These are phyloP conservation scores for Phytophthora niederhauseri DNA, from an alignment of 352 stramenopile species.

Conservation along the genomic window DNA sequence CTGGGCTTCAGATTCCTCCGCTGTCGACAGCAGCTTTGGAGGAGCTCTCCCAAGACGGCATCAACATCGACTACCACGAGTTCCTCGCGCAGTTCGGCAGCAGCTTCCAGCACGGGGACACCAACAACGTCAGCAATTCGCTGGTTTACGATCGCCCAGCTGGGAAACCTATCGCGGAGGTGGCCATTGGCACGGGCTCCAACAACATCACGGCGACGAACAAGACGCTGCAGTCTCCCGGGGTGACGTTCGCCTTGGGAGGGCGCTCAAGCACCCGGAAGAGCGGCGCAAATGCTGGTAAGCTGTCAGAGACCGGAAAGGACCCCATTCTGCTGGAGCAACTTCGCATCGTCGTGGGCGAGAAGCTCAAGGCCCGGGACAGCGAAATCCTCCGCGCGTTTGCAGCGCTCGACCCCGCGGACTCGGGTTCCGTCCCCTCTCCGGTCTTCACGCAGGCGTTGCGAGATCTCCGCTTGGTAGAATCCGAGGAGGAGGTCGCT, in stretches of 20 bases:
- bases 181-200: slow-evolving; percentile 18
- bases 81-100: slow-evolving; percentile 70
- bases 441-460: slow-evolving; percentile 59
- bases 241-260: slow-evolving; percentile 42
- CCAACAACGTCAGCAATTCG: slow-evolving; percentile 70
- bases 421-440: slow-evolving; percentile 50
- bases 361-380: slow-evolving; percentile 48
- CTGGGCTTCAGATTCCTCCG: slow-evolving; percentile 52
- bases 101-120: slow-evolving; percentile 68
- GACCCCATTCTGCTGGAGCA: slow-evolving; percentile 59
- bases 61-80: slow-evolving; percentile 64
- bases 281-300: slow-evolving; percentile 20
- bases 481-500: slow-evolving; percentile 44
- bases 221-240: slow-evolving; percentile 61
- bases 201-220: slow-evolving; percentile 30
- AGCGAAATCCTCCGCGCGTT: slow-evolving; percentile 60
- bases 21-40: slow-evolving; percentile 35
- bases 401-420: slow-evolving; percentile 45
- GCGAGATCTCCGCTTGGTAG: slow-evolving; percentile 50
- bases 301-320: slow-evolving; percentile 6
- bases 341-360: slow-evolving; percentile 64
- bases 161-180: slow-evolving; percentile 23
- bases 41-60: slow-evolving; percentile 29
- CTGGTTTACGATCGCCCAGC: slow-evolving; percentile 47
- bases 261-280: slow-evolving; percentile 19